Evolutionary conservation across 1,284 basidiomycete genomes (phyloP), one percentile per base, ranked within the genome.

Genomic region (Rhodotorula glutinis): DNA sequence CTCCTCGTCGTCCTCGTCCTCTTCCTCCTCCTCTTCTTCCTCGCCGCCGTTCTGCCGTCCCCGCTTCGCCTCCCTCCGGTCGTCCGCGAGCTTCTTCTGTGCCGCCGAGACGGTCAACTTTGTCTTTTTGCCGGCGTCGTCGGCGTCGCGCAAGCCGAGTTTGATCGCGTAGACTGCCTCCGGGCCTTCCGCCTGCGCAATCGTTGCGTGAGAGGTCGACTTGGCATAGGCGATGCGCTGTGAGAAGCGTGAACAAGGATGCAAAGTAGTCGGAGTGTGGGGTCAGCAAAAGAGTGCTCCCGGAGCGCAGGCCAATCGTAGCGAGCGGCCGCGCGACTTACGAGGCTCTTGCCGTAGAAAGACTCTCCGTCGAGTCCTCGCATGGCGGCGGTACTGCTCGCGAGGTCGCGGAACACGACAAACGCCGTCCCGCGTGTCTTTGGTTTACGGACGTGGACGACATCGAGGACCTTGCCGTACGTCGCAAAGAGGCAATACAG

Each of bases 341-440:
- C 91, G 78, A 95, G 83, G 49, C 88, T 87, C 76, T 90, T 92
- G 75, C 92, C 92, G 78, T 97, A 98, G 81, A 98, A 98, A 25
- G 86, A 74, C 84, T 95, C 91, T 62, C 93, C 93, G 74, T 90
- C 88, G 76, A 93, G 88, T 56, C 88, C 90, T 52, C 93, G 84
- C 85, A 96, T 84, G 25, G 94, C 96, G 46, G 92, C 85, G 17
- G 93, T 97, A 62, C 93, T 91, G 57, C 87, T 85, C 25, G 89
- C 85, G 66, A 93, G 85, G 81, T 94, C 92, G 69, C 87, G 85
- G 80, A 97, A 99, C 70, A 96, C 93, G 75, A 98, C 85, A 79
- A 97, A 98, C 1, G 95, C 95, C 81, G 97, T 94, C 3, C 95
- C 95, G 69, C 90, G 86, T 87, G 93, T 93, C 77, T 88, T 89